Evolutionary conservation across 2,329 filamentous ascomycete species (phyloP), one percentile per base, ranked within the genome.

Genomic region (Tolypocladium tundrense): DNA sequence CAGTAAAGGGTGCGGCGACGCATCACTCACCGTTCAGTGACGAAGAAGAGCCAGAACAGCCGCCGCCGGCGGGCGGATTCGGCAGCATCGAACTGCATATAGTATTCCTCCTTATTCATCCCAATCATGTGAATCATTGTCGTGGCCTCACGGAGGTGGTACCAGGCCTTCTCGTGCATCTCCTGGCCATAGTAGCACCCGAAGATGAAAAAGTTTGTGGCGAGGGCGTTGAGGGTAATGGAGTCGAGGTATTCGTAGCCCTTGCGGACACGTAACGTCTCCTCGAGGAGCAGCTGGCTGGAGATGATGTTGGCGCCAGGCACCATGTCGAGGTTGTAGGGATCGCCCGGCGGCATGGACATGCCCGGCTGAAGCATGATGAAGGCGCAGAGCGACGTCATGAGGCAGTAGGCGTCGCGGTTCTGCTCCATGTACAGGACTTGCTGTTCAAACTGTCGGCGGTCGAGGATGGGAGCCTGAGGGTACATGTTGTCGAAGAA

Each of bases 171-270:
- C 61, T 88, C 85, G 68, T 91, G 87, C 68, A 86, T 78, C 61
- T 91, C 87, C 53, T 90, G 74, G 42, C 84, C 86, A 60, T 88
- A 87, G 68, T 87, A 84, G 59, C 86, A 87, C 42, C 83, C 87
- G 65, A 90, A 91, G 33, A 93, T 70, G 69, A 93, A 91, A 71
- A 89, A 91, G 57, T 87, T 91, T n/a, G 87, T 90, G 59, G 86
- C 83, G 14, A 90, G 70, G 51, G 76, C 80, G 64, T 84, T 83
- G 59, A 81, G 69, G 10, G 76, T 82, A 9, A 84, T 79, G 16
- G 73, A 73, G 55, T 83, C 81, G 39, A 82, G 75, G 61, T 84
- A 83, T 59, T 87, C 84, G 61, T 79, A 81, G 27, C 81, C 80
- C 67, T 85, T 86, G 57, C 85, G 79, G 5, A 87, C 83, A n/a